Conservation (phyloP, 129 eudicot species). For the Saposhnikovia divaricata region DNA sequence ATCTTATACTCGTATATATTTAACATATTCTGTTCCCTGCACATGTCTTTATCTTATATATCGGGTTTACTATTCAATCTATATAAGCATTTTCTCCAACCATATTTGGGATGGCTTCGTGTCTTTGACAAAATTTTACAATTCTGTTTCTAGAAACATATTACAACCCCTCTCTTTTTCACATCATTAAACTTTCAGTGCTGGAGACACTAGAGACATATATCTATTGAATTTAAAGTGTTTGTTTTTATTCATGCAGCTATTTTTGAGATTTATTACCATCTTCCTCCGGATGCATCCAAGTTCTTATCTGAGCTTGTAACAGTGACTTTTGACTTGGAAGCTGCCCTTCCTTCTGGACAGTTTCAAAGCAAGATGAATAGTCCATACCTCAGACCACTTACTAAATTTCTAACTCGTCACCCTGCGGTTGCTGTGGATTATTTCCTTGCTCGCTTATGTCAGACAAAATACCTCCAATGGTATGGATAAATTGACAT, state of each 20-base stretch:
- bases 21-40: background rate
- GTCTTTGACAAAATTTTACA: background rate
- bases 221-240: background rate
- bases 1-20: too few relatives aligned
- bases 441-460: conserved; percentile 87
- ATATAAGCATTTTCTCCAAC: background rate
- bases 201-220: background rate
- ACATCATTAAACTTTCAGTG: background rate
- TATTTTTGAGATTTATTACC: conserved; percentile 86
- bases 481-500: conserved; percentile 33
- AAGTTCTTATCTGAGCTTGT: conserved; percentile 92
- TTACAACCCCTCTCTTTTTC: background rate
- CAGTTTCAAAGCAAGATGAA: conserved; percentile 88
- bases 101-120: background rate
- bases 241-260: conserved; percentile 46
- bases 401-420: conserved; percentile 75
- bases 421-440: conserved; percentile 86
- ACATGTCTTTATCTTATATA: background rate
- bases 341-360: conserved; percentile 80
- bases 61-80: background rate
- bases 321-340: conserved; percentile 83
- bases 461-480: conserved; percentile 80
- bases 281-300: conserved; percentile 87
- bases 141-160: background rate
- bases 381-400: conserved; percentile 92